Conservation (phyloP, 345 rosid genomes). For the Gossypioides kirkii region DNA sequence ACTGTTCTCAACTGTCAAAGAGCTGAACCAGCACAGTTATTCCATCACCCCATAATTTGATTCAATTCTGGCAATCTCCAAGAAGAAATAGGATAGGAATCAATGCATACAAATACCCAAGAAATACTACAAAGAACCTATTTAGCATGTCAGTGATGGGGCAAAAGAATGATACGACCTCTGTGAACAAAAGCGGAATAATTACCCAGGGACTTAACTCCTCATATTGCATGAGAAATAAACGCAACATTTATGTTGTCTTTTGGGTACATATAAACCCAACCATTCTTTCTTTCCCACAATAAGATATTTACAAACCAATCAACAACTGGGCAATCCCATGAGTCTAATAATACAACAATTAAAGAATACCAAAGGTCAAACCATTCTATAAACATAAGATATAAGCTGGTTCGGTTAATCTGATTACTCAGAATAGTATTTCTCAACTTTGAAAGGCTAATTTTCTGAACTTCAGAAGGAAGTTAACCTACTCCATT, state of each 20-base stretch:
- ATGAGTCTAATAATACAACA: not conserved
- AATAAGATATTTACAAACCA: not conserved
- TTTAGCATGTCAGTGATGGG: not conserved
- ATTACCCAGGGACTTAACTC: not conserved
- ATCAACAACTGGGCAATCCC: not conserved
- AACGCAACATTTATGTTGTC: not conserved
- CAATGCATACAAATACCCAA: not conserved
- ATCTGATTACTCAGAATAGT: not conserved
- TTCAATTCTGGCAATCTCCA: not conserved
- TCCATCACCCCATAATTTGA: not conserved
- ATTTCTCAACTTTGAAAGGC: not conserved
- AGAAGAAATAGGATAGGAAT: not conserved
- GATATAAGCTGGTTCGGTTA: not conserved
- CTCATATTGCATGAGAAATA: not conserved
- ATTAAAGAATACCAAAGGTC: not conserved
- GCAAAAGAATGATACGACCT: not conserved
- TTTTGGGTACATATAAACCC: not conserved
- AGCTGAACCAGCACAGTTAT: not conserved
- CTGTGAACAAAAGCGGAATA: not conserved
- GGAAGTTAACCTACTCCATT: not conserved
- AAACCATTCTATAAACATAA: not conserved
- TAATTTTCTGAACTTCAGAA: not conserved
- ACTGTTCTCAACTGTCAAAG: not conserved
- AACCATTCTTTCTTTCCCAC: not conserved
- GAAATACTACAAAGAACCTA: not conserved